Percentiles rank a stretch among this genome's conserved stretches.
phyloP scores from a whole-genome alignment of 1,139 yeast species.

The Pichia sp. region DNA sequence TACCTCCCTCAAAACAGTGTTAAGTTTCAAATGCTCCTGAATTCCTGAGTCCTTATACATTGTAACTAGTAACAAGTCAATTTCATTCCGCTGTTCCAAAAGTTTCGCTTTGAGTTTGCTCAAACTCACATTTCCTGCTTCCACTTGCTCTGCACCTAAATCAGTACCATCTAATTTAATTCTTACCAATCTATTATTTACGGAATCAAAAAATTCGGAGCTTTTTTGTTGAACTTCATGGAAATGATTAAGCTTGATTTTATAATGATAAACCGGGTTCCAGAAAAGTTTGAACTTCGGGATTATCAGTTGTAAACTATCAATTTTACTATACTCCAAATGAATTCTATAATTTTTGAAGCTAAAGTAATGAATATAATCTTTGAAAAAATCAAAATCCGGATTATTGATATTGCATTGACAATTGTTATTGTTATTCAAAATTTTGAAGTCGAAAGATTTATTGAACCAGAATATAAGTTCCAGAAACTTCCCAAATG shows the following conservation, averaged over 20 bases:
- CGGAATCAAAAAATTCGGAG: constrained; percentile 63
- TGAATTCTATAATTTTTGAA: constrained; percentile 74
- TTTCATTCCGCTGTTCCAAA: constrained; percentile 45
- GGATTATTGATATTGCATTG: constrained; percentile 61
- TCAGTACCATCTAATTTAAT: constrained; percentile 67
- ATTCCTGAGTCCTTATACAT: constrained; percentile 57
- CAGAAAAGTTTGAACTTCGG: constrained; percentile 73
- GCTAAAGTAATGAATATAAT: constrained; percentile 81
- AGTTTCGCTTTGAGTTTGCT: constrained; percentile 55
- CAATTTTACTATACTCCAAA: constrained; percentile 72
- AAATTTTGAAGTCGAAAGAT: constrained; percentile 11
- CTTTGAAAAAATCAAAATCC: constrained; percentile 49
- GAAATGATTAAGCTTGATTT: constrained; percentile 62
- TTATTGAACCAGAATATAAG: constrained; percentile 59
- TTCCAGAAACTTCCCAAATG: constrained; percentile 91
- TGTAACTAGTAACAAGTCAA: constrained; percentile 45
- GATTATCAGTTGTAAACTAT: constrained; percentile 69
- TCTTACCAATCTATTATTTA: constrained; percentile 64
- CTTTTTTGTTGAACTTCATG: constrained; percentile 52
- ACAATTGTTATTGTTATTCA: constrained; percentile 35
- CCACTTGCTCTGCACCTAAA: constrained; percentile 62
- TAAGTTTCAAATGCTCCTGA: constrained; percentile 65
- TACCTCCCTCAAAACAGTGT: constrained; percentile 61
- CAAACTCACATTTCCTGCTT: constrained; percentile 60
- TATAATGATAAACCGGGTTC: constrained; percentile 68